Conservation (phyloP, 192 early-diverging fungal species). For the Phlyctochytrium bullatum region DNA sequence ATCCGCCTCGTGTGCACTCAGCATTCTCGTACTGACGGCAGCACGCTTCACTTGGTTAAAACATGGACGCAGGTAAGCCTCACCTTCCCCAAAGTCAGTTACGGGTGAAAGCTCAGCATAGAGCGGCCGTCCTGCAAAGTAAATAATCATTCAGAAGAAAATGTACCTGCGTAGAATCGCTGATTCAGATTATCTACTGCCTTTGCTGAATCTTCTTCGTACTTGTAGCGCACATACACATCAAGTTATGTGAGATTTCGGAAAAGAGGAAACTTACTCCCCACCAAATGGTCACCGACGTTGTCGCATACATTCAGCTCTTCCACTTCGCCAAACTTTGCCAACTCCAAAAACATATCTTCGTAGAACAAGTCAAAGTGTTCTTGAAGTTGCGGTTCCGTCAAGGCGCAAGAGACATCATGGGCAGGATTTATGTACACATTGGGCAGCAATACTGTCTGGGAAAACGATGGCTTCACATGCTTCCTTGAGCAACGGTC, state of each 20-base stretch:
- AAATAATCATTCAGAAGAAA: conserved; percentile 1
- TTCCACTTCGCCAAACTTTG: conserved; percentile 94
- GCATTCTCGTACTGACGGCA: conserved; percentile 94
- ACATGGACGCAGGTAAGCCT: not conserved
- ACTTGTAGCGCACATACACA: conserved; percentile 88
- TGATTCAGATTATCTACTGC: conserved; percentile 91
- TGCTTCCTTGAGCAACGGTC: conserved; percentile 97
- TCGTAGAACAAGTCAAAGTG: conserved; percentile 97
- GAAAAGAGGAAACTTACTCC: conserved; percentile 47
- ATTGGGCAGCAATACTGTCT: conserved; percentile 91
- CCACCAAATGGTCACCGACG: conserved; percentile 94
- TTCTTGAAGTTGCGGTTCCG: conserved; percentile 71
- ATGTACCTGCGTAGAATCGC: conserved; percentile 83
- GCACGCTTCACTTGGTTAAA: conserved; percentile 58
- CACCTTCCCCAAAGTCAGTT: conserved; percentile 90
- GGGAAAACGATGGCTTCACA: conserved; percentile 93
- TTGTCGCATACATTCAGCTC: conserved; percentile 98
- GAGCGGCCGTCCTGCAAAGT: conserved; percentile 67
- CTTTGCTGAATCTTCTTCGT: conserved; percentile 90
- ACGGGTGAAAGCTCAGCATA: conserved; percentile 97
- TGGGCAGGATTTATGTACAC: conserved; percentile 92
- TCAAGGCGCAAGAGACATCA: conserved; percentile 53
- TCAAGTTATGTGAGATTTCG: conserved; percentile 32
- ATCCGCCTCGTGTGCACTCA: conserved; percentile 93
- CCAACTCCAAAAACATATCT: conserved; percentile 93